Evolutionary conservation across 176 grass and related monocot genomes (phyloP), one percentile per base, ranked within the genome.

Genomic region (Calamus simplicifolius): DNA sequence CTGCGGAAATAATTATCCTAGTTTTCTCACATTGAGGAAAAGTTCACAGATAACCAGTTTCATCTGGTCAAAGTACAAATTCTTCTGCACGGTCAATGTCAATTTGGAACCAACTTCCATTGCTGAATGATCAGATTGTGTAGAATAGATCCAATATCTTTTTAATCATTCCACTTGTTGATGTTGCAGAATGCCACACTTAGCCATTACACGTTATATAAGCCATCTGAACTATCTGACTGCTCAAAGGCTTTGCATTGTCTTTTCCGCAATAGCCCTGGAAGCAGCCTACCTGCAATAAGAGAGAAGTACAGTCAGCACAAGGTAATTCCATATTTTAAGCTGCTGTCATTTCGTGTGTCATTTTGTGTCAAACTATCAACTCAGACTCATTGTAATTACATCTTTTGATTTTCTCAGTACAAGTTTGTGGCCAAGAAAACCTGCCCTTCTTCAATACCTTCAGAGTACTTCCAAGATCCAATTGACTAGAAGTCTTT

Each of bases 291-390:
- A 27, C 93, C 87, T 63, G 87, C 93, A 52, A 85, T 97, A 66
- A 91, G 93, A 78, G 87, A 97, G 52, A 97, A 97, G 61, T 97
- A 97, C 67, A 88, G 84, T 64, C 93, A 97, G 75, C 93, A 98
- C 69, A 98, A 92, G 87, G 93, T 95, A 84, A 62, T 43, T 43
- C 35, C 35, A 43, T 8, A 2, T 43, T 43, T 43, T 43, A 7
- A 43, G 35, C 35, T 43, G 35, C 35, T 43, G 31, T 10, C 8
- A 91, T 87, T 97, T 91, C 76, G 91, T 72, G 92, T 82, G 13
- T 78, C 87, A 43, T 12, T 6, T 43, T 43, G 2, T 43, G 35
- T 43, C 35, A 43, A 43, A 43, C 35, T 43, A 43, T 43, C 10
- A 2, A 43, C 12, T 13, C 8, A 43, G 35, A 43, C 35, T 43